Conservation (phyloP, 2,329 filamentous ascomycete species). For the Paramyrothecium roridum region DNA sequence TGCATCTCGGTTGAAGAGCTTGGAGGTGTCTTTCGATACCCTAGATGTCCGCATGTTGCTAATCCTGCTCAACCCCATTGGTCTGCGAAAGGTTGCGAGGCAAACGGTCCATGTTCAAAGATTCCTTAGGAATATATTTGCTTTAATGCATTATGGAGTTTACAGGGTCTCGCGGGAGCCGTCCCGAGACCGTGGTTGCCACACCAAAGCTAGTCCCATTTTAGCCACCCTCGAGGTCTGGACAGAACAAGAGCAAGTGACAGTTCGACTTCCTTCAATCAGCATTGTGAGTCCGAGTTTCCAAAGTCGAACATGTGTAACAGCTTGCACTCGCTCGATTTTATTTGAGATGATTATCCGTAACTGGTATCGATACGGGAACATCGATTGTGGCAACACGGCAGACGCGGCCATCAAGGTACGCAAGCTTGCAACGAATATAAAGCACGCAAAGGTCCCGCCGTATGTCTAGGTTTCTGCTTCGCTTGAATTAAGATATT, state of each 20-base stretch:
- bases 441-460: background rate
- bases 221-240: background rate
- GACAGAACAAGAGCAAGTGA: too few relatives aligned
- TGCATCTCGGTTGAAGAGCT: conserved; percentile 41
- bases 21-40: conserved; percentile 56
- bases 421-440: background rate
- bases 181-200: background rate
- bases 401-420: too few relatives aligned
- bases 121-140: too few relatives aligned
- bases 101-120: background rate
- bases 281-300: background rate
- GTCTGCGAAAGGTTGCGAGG: background rate
- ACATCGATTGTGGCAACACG: too few relatives aligned
- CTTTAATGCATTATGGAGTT: too few relatives aligned
- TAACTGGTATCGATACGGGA: too few relatives aligned
- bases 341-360: too few relatives aligned
- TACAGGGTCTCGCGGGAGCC: background rate
- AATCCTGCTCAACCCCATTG: background rate
- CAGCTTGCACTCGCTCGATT: too few relatives aligned
- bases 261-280: too few relatives aligned
- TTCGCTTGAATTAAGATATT: conserved; percentile 1
- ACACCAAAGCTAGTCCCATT: background rate
- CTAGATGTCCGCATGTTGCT: conserved; percentile 54
- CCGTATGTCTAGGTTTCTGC: background rate
- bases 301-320: too few relatives aligned